Conservation (phyloP, 1,284 basidiomycete genomes). For the Filobasidium uniguttulatum region DNA sequence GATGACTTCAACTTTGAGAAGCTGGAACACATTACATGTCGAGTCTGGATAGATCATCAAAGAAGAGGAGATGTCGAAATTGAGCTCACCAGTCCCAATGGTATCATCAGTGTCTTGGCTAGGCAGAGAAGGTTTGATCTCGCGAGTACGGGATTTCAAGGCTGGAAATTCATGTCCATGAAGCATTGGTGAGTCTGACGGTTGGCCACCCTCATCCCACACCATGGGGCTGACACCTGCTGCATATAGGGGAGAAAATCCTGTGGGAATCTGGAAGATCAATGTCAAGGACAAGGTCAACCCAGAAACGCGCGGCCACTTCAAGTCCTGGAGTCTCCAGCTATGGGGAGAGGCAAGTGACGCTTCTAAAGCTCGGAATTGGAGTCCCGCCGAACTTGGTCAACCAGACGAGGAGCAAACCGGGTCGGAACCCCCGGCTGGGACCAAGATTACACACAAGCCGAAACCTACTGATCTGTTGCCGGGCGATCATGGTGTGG, state of each 20-base stretch:
- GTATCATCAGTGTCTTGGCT: conserved; percentile 73
- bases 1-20: conserved; percentile 63
- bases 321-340: conserved; percentile 83
- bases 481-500: conserved; percentile 64
- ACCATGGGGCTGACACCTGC: conserved; percentile 3
- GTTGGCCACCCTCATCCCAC: background rate
- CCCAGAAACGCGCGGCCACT: conserved; percentile 53
- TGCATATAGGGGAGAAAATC: conserved; percentile 67
- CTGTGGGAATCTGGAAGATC: conserved; percentile 85
- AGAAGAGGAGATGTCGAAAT: conserved; percentile 87
- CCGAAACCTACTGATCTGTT: conserved; percentile 78
- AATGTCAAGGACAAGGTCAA: conserved; percentile 63
- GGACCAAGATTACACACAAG: conserved; percentile 44
- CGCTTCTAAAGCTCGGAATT: conserved; percentile 51
- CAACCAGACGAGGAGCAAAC: conserved; percentile 35
- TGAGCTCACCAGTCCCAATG: conserved; percentile 69
- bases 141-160: conserved; percentile 60
- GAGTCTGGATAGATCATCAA: conserved; percentile 81
- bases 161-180: conserved; percentile 95
- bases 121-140: conserved; percentile 56
- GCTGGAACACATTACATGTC: conserved; percentile 85
- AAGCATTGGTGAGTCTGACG: conserved; percentile 74
- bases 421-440: conserved; percentile 36
- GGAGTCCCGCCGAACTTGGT: conserved; percentile 36
- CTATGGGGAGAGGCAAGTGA: conserved; percentile 88